Evolutionary conservation across 306 rosid genomes (phyloP), one percentile per base, ranked within the genome.

Genomic region (Rosa lucieae): DNA sequence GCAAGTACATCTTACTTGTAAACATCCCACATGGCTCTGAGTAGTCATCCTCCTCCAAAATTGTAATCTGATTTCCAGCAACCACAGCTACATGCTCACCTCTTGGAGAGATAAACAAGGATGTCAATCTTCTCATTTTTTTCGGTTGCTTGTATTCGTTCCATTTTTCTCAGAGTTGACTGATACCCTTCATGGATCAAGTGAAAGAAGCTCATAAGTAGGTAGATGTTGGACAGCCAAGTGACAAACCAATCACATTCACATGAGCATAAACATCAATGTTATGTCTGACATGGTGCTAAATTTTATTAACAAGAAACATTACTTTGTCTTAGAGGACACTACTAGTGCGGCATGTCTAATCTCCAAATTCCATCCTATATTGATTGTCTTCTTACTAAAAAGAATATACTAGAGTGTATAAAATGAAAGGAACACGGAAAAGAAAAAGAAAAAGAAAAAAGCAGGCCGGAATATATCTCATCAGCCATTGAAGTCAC

Each of bases 31-130:
- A 85, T 3, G 99, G 90, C 79, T 86, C 85, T 4, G 75, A 82
- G 87, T 89, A 95, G 71, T 91, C 91, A 76, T 91, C 97, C 81
- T 89, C 89, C 84, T 91, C 87, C 73, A 95, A 78, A 89, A 93
- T 83, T 32, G 96, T 93, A 74, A 95, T 87, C 72, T 86, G 97
- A 85, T 93, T 93, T 72, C 97, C 97, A 40, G 93, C 81, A n/a
- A 89, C 98, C 78, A 95, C 96, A 35, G 98, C 99, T 44, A 93
- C 97, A 63, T 82, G 83, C 77, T 93, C 93, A 15, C 94, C 96
- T 1, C 87, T 86, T 2, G 88, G 88, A 18, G 97, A 95, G 78
- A 91, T 84, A 72, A 93, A 91, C 71, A 93, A 82, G 29, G 96
- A 91, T 18, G 89, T 77, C 81, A 86, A 84, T 79, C 76, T 89